Conservation (phyloP, 2,329 filamentous ascomycete species). For the Colletotrichum nymphaeae region DNA sequence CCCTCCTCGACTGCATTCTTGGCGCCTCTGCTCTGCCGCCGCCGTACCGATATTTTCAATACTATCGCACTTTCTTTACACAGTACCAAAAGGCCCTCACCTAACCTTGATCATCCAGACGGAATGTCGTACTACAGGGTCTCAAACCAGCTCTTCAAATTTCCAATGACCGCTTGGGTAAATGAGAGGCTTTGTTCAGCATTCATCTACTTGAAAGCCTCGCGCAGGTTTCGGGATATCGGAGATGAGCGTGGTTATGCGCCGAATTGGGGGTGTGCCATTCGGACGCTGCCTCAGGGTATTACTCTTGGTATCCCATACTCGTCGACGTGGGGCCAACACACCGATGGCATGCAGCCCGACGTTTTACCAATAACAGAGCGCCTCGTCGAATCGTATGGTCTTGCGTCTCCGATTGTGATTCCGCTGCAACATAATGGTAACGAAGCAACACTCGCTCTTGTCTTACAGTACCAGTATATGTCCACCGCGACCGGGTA, state of each 20-base stretch:
- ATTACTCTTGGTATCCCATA: background rate
- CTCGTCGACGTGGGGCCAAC: too few species aligned
- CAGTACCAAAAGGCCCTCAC: background rate
- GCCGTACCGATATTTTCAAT: background rate
- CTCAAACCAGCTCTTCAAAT: background rate
- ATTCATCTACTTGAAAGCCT: background rate
- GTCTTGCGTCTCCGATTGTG: background rate
- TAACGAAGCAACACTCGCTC: background rate
- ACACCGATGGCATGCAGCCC: too few species aligned
- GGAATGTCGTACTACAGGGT: background rate
- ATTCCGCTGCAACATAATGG: background rate
- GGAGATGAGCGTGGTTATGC: too few species aligned
- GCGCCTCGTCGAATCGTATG: background rate
- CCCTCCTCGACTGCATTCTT: background rate
- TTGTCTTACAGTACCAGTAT: conserved; percentile 11
- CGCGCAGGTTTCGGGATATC: too few species aligned
- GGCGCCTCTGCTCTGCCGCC: background rate
- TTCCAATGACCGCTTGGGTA: background rate
- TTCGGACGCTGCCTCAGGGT: background rate
- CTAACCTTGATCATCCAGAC: too few species aligned
- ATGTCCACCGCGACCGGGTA: background rate
- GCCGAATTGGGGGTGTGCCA: background rate
- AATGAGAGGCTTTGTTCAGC: background rate
- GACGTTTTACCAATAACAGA: background rate
- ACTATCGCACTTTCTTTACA: background rate